Evolutionary conservation across 805 yeast species (phyloP).

Genomic region (Candida broadrunensis): DNA sequence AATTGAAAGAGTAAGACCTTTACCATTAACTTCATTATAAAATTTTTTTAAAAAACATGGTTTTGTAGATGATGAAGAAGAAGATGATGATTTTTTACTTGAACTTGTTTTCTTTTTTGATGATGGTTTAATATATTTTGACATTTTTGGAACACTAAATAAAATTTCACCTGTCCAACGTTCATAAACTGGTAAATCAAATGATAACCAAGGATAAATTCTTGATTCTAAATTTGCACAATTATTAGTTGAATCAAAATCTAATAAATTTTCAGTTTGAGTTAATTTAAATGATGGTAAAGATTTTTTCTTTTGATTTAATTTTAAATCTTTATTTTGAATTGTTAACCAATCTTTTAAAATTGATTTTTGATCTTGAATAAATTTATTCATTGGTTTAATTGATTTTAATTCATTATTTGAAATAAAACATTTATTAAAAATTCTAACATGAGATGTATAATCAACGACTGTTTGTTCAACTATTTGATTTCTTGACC

Average conservation of each 20-base stretch:
- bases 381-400: slow-evolving; percentile 6
- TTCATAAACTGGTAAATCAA: slow-evolving; percentile 34
- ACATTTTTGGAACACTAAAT: slow-evolving; percentile 22
- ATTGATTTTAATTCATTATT: slow-evolving; percentile 15
- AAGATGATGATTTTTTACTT: neutral
- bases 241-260: slow-evolving; percentile 27
- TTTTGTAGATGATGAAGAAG: slow-evolving; percentile 13
- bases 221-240: slow-evolving; percentile 28
- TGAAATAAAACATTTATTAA: slow-evolving; percentile 43
- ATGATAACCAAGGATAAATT: slow-evolving; percentile 40
- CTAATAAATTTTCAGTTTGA: neutral
- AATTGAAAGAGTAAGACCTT: slow-evolving; percentile 31
- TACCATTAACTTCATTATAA: slow-evolving; percentile 26
- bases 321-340: slow-evolving; percentile 5
- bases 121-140: neutral
- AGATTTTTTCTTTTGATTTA: neutral
- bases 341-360: neutral
- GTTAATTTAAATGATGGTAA: neutral
- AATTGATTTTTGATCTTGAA: slow-evolving; percentile 9
- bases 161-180: slow-evolving; percentile 36
- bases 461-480: slow-evolving; percentile 42
- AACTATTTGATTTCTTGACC: slow-evolving; percentile 17
- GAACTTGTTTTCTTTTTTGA: neutral
- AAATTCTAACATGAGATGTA: slow-evolving; percentile 44
- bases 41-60: slow-evolving; percentile 19